Percentiles rank a stretch among this genome's conserved stretches.
phyloP scores from a whole-genome alignment of 257 asterid genomes.

The Henckelia pumila region DNA sequence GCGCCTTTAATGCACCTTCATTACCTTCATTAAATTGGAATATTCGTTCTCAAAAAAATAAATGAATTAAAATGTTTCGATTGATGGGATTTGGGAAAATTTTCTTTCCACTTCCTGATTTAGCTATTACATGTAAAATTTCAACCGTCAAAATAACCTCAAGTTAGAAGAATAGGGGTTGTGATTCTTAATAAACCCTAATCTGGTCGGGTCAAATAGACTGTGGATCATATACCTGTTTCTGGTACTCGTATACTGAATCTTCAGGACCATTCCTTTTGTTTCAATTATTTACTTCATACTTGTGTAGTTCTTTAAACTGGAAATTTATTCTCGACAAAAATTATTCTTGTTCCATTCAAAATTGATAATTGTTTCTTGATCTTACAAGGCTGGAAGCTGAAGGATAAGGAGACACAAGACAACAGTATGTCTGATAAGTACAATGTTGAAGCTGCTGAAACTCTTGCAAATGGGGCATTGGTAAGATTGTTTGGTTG shows the following conservation, averaged over 20 bases:
- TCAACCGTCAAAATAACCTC: neutral
- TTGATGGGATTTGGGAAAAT: neutral
- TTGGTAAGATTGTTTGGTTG: constrained; percentile 46
- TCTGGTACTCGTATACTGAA: neutral
- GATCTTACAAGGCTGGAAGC: neutral
- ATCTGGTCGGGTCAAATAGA: neutral
- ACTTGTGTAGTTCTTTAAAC: neutral
- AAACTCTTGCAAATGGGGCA: constrained; percentile 79
- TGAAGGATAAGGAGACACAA: neutral
- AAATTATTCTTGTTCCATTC: neutral
- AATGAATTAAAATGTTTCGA: neutral
- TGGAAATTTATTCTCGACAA: constrained; percentile 9
- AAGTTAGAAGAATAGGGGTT: neutral
- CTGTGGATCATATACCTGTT: neutral
- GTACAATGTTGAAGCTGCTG: constrained; percentile 76
- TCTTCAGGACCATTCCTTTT: neutral
- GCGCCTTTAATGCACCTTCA: neutral
- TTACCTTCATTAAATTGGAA: too few species aligned
- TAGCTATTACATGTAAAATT: neutral
- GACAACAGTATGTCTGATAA: constrained; percentile 35
- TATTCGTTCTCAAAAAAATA: too few species aligned
- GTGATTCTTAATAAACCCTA: neutral
- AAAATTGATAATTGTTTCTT: neutral
- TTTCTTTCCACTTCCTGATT: neutral
- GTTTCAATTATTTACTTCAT: neutral